Conservation (phyloP, 257 asterid species). For the Asclepias syriaca region DNA sequence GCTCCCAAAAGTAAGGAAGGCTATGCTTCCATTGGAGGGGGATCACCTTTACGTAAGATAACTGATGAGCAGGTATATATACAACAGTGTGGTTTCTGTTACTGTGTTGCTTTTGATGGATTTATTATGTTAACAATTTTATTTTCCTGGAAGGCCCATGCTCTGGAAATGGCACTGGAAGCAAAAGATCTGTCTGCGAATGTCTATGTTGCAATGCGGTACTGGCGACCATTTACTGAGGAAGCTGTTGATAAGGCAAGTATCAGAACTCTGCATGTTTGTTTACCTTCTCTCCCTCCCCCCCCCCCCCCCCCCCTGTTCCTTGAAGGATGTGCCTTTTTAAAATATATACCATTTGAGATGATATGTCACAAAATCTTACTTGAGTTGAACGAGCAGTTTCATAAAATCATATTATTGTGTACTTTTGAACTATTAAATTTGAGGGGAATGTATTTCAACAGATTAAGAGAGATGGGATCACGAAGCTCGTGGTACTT, state of each 20-base stretch:
- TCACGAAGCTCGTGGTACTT: constrained; percentile 80
- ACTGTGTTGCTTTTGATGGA: neutral
- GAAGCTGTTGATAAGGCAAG: constrained; percentile 87
- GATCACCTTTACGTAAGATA: constrained; percentile 89
- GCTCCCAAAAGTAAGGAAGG: constrained; percentile 98
- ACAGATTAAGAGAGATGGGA: constrained; percentile 81
- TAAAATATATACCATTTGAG: too few species aligned
- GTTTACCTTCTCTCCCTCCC: neutral
- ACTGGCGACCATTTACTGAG: constrained; percentile 98
- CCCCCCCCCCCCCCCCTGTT: too few species aligned
- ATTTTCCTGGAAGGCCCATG: constrained; percentile 55
- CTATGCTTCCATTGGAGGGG: constrained; percentile 97
- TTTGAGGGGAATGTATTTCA: neutral
- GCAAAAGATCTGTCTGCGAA: constrained; percentile 56
- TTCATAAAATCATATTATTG: too few species aligned
- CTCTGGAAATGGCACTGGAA: constrained; percentile 61
- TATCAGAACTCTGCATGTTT: neutral
- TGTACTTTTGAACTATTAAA: too few species aligned
- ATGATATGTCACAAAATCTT: neutral
- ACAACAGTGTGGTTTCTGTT: neutral
- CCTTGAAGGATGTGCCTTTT: neutral
- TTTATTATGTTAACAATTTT: constrained; percentile 5
- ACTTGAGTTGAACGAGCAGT: neutral
- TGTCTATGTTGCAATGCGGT: constrained; percentile 95
- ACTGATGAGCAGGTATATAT: constrained; percentile 81